Base-by-base conservation (phyloP, 345 rosid genomes). In the Raphanus sativus region DNA sequence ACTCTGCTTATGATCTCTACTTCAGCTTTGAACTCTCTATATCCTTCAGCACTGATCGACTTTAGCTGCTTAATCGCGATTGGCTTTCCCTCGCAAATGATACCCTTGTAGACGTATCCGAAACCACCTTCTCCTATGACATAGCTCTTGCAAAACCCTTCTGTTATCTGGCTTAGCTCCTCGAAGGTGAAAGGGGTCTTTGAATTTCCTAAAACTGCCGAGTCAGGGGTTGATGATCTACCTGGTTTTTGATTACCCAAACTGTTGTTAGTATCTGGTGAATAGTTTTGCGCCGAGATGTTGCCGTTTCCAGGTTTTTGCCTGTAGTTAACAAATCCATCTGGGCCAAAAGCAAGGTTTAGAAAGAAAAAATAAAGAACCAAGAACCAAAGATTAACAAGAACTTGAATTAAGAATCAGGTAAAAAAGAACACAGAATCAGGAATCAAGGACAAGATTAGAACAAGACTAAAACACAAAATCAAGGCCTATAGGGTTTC, bases 31-130 rank as follows among this genome's bases (percentile, higher is more conserved):
- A 81, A 81, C 65, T 81, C 83, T 54, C 80, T 75, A 40, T 81
- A 71, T 11, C 81, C 81, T 76, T 81, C 80, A 25, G 77, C 74
- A 26, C 70, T 81, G 4, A 73, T 63, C 1, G 77, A 71, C 16
- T 81, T 88, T 61, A 90, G 90, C 73, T 90, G 96, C 84, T 90
- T 90, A 52, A 90, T 88, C 0, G 96, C 96, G 3, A 90, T 85
- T 54, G 69, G 50, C 69, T 71, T 87, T 70, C 93, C 90, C 32
- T 85, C 86, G 2, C 69, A 24, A 21, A 76, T 64, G 16, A 71
- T 24, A 8, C 83, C 83, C 45, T 81, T 81, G 75, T 76, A 81
- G 29, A 81, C 83, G 8, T 62, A 81, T 1, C 83, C 83, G 7
- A 81, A 81, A 6, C 83, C 83, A 13, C 83, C 83, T 67, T 81